Evolutionary conservation across 2,329 filamentous ascomycete species (phyloP).

Genomic region (Coleophoma cylindrospora): DNA sequence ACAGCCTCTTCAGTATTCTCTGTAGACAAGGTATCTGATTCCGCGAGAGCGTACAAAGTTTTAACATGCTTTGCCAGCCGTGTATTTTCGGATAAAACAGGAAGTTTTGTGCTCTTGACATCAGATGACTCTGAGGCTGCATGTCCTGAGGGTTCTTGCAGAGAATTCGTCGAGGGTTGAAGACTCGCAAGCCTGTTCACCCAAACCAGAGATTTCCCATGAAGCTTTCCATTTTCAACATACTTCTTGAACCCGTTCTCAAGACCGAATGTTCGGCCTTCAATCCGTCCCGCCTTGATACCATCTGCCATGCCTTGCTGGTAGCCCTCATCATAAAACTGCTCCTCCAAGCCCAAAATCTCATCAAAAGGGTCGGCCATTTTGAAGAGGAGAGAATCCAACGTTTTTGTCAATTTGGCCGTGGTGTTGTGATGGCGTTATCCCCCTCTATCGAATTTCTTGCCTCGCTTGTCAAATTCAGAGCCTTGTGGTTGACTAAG

Average conservation of each 20-base stretch:
- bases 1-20: constrained; percentile 86
- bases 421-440: not conserved
- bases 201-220: constrained; percentile 81
- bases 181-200: constrained; percentile 55
- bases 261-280: constrained; percentile 86
- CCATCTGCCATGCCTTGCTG: constrained; percentile 71
- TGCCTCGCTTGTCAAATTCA: not conserved
- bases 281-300: constrained; percentile 69
- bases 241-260: constrained; percentile 95
- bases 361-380: constrained; percentile 23
- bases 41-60: constrained; percentile 70
- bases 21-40: constrained; percentile 71
- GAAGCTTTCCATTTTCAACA: constrained; percentile 69
- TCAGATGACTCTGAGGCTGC: not conserved
- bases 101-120: constrained; percentile 27
- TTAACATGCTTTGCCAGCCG: constrained; percentile 74
- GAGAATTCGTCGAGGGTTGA: not conserved
- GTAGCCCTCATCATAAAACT: constrained; percentile 82
- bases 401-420: too few relatives aligned
- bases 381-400: constrained; percentile 10
- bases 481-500: not conserved
- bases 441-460: not conserved
- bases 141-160: not conserved
- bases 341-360: constrained; percentile 55
- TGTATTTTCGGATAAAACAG: constrained; percentile 46